phyloP scores from a whole-genome alignment of 2,329 filamentous ascomycete species.

The Bertia moriformis region DNA sequence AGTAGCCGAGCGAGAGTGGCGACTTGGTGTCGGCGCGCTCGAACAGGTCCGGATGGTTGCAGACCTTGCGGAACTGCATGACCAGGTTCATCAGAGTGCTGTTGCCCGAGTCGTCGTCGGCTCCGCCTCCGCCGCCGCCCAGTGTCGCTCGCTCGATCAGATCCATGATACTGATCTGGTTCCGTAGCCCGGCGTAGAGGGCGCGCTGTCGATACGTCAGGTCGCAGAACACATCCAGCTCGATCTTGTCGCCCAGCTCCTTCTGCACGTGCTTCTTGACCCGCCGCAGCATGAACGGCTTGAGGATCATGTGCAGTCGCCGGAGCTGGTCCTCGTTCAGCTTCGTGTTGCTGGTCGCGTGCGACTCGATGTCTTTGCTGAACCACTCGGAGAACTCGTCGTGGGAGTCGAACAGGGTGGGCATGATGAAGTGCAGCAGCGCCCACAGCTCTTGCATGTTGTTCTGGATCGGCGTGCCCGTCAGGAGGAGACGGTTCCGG shows the following conservation, averaged over 20 bases:
- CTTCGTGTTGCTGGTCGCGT: constrained; percentile 98
- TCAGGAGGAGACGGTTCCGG: constrained; percentile 81
- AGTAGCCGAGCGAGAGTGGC: constrained; percentile 70
- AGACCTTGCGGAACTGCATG: constrained; percentile 99
- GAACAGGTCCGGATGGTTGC: constrained; percentile 94
- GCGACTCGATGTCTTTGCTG: constrained; percentile 91
- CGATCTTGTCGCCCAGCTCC: constrained; percentile 96
- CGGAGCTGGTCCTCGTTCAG: constrained; percentile 96
- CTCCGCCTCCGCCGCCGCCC: too few species aligned
- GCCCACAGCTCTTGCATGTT: constrained; percentile 99
- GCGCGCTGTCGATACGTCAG: constrained; percentile 91
- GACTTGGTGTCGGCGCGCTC: constrained; percentile 85
- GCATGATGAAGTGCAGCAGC: constrained; percentile 97
- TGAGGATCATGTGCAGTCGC: constrained; percentile 94
- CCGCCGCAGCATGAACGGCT: constrained; percentile 98
- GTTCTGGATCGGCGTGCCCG: constrained; percentile 95
- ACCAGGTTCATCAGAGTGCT: constrained; percentile 97
- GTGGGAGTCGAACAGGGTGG: constrained; percentile 89
- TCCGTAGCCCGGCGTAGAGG: constrained; percentile 80
- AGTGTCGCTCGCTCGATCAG: constrained; percentile 92
- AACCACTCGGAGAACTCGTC: constrained; percentile 92
- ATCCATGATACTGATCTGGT: constrained; percentile 97
- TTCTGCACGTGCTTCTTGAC: constrained; percentile 99
- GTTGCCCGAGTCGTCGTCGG: constrained; percentile 88
- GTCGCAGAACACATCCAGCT: constrained; percentile 89